Evolutionary conservation across 305 asterid genomes (phyloP).

Genomic region (Salvia sclarea): DNA sequence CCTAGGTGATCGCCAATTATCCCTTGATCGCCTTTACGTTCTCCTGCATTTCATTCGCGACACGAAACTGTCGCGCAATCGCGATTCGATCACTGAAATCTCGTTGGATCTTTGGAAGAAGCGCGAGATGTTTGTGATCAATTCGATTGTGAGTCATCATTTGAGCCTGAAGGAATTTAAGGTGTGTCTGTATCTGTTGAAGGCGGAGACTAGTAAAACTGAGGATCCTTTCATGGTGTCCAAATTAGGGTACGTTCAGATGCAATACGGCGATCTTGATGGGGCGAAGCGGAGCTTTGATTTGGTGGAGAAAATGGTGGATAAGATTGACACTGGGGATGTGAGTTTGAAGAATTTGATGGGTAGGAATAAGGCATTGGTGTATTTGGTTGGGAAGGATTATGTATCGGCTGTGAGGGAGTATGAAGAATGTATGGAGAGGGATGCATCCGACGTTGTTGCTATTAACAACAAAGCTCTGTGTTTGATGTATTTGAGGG

Average conservation of each 20-base stretch:
- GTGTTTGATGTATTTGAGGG: constrained; percentile 99
- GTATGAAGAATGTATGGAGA: constrained; percentile 81
- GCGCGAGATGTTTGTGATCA: constrained; percentile 62
- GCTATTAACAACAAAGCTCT: constrained; percentile 92
- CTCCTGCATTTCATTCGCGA: constrained; percentile 63
- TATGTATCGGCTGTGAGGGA: constrained; percentile 91
- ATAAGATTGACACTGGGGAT: constrained; percentile 39
- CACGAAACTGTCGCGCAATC: constrained; percentile 29
- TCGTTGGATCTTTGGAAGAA: constrained; percentile 61
- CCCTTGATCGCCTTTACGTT: constrained; percentile 78
- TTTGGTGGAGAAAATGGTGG: constrained; percentile 53
- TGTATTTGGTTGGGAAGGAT: constrained; percentile 86
- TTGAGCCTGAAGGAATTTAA: constrained; percentile 80
- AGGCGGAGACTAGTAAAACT: constrained; percentile 46
- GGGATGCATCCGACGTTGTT: constrained; percentile 78
- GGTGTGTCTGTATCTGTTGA: constrained; percentile 67
- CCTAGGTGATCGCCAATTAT: constrained; percentile 70
- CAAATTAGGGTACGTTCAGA: constrained; percentile 78
- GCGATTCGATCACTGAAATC: constrained; percentile 32
- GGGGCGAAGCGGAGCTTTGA: constrained; percentile 72
- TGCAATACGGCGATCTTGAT: constrained; percentile 94
- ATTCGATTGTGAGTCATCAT: constrained; percentile 75
- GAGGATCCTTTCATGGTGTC: constrained; percentile 67
- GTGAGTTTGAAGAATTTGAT: constrained; percentile 69
- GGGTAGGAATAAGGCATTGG: constrained; percentile 83